phyloP scores from a whole-genome alignment of 176 grass and related monocot genomes.

The Typha latifolia region DNA sequence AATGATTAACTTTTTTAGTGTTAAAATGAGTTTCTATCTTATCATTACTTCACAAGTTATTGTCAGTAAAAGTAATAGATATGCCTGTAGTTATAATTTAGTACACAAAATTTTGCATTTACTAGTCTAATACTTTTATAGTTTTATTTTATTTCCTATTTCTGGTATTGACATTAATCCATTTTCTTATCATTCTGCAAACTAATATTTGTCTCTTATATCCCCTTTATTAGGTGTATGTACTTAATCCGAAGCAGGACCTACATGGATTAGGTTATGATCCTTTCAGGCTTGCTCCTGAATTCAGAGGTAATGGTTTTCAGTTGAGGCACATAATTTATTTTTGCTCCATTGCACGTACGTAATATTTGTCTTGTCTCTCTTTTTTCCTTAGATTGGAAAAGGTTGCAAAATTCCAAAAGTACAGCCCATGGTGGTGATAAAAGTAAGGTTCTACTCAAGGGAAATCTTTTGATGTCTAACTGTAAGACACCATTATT shows the following conservation, averaged over 20 bases:
- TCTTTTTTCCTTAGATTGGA: conserved; percentile 50
- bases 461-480: conserved; percentile 56
- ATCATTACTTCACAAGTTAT: too few species aligned
- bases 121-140: too few species aligned
- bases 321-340: conserved; percentile 1
- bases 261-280: conserved; percentile 93
- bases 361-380: conserved; percentile 6
- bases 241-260: conserved; percentile 89
- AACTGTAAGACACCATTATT: conserved; percentile 51
- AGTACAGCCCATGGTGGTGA: conserved; percentile 32
- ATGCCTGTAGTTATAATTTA: too few species aligned
- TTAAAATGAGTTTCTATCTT: too few species aligned
- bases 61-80: too few species aligned
- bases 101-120: too few species aligned
- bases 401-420: conserved; percentile 50
- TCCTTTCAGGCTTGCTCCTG: conserved; percentile 89
- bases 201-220: conserved; percentile 11
- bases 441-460: conserved; percentile 39
- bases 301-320: conserved; percentile 65
- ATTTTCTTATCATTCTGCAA: neutral
- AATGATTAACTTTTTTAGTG: too few species aligned
- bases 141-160: too few species aligned
- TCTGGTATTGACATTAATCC: neutral
- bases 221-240: conserved; percentile 44
- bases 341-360: conserved; percentile 6